Conservation (phyloP, 768 basidiomycete species). For the Macrocybe gigantea region DNA sequence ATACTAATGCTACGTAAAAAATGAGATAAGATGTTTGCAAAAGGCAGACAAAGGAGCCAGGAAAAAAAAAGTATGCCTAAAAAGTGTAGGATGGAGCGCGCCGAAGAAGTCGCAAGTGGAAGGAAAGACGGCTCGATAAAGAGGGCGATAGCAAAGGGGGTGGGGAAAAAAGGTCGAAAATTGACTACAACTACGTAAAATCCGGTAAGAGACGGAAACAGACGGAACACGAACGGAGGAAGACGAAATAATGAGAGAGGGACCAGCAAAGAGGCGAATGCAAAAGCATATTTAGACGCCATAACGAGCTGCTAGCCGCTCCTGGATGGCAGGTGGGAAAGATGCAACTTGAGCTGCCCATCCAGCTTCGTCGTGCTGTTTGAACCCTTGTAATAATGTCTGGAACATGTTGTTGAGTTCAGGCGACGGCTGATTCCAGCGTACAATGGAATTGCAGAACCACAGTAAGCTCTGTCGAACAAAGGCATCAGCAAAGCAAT, state of each 20-base stretch:
- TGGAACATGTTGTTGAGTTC: conserved; percentile 95
- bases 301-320: conserved; percentile 82
- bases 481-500: conserved; percentile 3
- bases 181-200: conserved; percentile 34
- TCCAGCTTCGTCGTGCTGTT: conserved; percentile 75
- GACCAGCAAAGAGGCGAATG: conserved; percentile 3
- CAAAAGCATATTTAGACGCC: conserved; percentile 51
- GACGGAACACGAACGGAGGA: conserved; percentile 2
- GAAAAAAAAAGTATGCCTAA: conserved; percentile 6
- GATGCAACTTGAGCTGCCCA: conserved; percentile 81
- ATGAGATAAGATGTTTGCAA: conserved; percentile 23
- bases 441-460: conserved; percentile 97
- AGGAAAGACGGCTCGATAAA: conserved; percentile 8
- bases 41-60: too few relatives aligned
- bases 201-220: conserved; percentile 25
- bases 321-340: conserved; percentile 87
- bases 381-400: conserved; percentile 84
- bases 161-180: conserved; percentile 10
- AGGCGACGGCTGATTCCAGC: conserved; percentile 89
- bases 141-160: conserved; percentile 3
- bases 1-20: conserved; percentile 50
- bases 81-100: neutral
- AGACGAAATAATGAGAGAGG: conserved; percentile 1
- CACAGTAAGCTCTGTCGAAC: conserved; percentile 74
- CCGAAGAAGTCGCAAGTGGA: neutral